Evolutionary conservation across 352 stramenopile species (phyloP), one percentile per base, ranked within the genome.

Genomic region (Phytophthora sojae): DNA sequence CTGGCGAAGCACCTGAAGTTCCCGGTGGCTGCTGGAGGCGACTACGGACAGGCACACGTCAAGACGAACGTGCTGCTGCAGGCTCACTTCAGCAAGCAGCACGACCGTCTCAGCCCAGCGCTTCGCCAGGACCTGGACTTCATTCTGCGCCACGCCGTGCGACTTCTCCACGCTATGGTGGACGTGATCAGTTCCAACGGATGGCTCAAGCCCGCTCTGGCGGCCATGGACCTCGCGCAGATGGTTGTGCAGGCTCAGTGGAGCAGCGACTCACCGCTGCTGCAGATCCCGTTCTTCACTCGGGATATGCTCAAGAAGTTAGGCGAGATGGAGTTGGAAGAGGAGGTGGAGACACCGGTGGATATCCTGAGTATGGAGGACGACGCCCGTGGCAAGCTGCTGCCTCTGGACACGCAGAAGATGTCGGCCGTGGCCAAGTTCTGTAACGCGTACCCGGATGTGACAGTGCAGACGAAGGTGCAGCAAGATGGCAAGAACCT

Each of bases 101-200:
- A 94, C 65, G 79, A 91, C 14, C 81, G 85, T 57, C 69, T 99
- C 60, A 95, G 92, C 30, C 82, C 91, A 25, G 96, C 99, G 67
- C 78, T 99, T 57, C 87, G 85, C 0, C 81, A 88, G 42, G 98
- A 99, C 80, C 84, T 98, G 45, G 88, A 98, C 66, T 82, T 85
- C 15, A 84, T 99, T 55, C 65, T 99, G 12, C 88, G 80, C 15
- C 90, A 98, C 49, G 91, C 93, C 1, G 88, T 99, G 21, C 95
- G 96, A 51, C 82, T 99, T 21, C 78, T 99, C 61, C 97, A 99
- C 69, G 97, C 97, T 3, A 98, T 99, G 81, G 98, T 99, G 54
- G 98, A 99, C 77, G 98, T 99, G 12, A 99, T 99, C 60, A 99
- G 96, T 61, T 99, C 96, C 50, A 99, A 99, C 76, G 96, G 97